Conservation (phyloP, 495 filamentous ascomycete species). For the Recurvomyces mirabilis region DNA sequence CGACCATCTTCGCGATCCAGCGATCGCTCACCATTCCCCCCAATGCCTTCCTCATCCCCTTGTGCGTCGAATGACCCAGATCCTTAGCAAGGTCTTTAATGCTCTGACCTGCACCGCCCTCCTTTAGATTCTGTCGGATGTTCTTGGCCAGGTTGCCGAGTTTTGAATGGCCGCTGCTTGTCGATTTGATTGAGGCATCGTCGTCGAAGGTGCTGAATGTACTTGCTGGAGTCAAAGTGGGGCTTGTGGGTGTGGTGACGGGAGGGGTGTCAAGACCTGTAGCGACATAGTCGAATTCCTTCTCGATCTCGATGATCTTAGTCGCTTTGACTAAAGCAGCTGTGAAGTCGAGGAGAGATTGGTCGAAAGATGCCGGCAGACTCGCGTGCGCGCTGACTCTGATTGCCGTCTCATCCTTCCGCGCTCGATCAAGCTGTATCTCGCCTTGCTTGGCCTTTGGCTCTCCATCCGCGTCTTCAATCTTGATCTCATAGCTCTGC, state of each 20-base stretch:
- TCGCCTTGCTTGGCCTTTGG: slow-evolving; percentile 23
- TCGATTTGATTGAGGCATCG: neutral
- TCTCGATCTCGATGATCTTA: slow-evolving; percentile 32
- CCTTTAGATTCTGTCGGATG: slow-evolving; percentile 6
- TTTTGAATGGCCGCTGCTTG: neutral
- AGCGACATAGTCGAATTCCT: slow-evolving; percentile 20
- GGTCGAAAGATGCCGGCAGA: slow-evolving; percentile 29
- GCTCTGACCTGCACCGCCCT: slow-evolving; percentile 8
- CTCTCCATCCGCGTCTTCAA: slow-evolving; percentile 23
- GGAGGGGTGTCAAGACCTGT: slow-evolving; percentile 1
- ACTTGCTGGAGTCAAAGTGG: neutral
- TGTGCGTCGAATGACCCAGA: neutral
- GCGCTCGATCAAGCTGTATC: slow-evolving; percentile 21
- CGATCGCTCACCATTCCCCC: slow-evolving; percentile 31
- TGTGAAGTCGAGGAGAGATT: slow-evolving; percentile 32
- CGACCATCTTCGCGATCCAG: slow-evolving; percentile 35
- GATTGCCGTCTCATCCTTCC: slow-evolving; percentile 29
- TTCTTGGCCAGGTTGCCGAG: slow-evolving; percentile 7
- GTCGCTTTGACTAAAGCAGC: slow-evolving; percentile 34
- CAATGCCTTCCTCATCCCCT: slow-evolving; percentile 9
- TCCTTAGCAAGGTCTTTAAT: slow-evolving; percentile 12
- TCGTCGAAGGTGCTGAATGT: neutral
- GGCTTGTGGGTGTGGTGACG: neutral
- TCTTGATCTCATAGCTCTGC: slow-evolving; percentile 14
- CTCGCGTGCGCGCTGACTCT: slow-evolving; percentile 28